These are phyloP conservation scores for Drosera capensis DNA, from an alignment of 148 eudicot species.

Conservation along the genomic window DNA sequence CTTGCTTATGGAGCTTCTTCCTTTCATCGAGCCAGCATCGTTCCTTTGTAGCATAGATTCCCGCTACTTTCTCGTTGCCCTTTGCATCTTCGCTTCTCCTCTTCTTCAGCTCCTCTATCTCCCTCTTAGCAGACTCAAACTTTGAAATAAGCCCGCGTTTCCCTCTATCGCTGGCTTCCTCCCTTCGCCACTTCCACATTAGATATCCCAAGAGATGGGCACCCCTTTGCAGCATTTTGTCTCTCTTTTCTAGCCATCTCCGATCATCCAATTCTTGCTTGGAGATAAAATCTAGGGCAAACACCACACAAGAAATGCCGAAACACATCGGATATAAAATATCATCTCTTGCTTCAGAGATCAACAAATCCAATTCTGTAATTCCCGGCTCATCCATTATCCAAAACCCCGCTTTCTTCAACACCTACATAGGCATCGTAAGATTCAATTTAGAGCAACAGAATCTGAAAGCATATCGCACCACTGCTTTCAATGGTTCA, in stretches of 20 bases:
- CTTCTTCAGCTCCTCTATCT: constrained; percentile 39
- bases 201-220: constrained; percentile 62
- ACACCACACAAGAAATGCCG: constrained; percentile 64
- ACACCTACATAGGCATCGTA: constrained; percentile 2
- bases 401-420: constrained; percentile 10
- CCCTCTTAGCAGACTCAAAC: constrained; percentile 35
- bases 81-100: constrained; percentile 70
- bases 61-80: constrained; percentile 82
- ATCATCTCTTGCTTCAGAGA: constrained; percentile 31
- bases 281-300: constrained; percentile 33
- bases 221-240: constrained; percentile 43
- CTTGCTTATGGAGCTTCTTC: constrained; percentile 46
- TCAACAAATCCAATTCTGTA: constrained; percentile 11
- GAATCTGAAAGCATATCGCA: too few species aligned
- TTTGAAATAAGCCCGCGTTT: constrained; percentile 29
- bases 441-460: not conserved
- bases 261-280: constrained; percentile 19
- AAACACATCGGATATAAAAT: constrained; percentile 53
- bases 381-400: constrained; percentile 45
- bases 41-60: constrained; percentile 68
- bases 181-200: constrained; percentile 39
- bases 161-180: constrained; percentile 10
- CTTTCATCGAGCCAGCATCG: constrained; percentile 73
- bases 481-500: too few species aligned
- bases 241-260: constrained; percentile 35